Conservation (phyloP, 805 yeast species). For the Isabelozyma pseudorhagii region DNA sequence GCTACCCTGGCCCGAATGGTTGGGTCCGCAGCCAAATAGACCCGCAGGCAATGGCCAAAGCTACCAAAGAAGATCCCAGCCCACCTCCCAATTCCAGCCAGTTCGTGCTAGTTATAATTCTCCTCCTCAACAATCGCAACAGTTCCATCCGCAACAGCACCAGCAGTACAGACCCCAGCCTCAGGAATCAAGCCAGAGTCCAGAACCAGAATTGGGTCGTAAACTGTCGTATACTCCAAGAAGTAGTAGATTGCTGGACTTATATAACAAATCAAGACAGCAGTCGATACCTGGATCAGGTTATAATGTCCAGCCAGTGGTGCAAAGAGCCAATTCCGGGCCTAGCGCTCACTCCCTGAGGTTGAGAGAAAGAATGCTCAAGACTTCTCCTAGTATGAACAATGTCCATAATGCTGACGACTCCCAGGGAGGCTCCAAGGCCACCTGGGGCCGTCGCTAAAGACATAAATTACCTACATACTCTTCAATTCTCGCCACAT, state of each 20-base stretch:
- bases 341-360: conserved; percentile 11
- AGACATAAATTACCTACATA: neutral
- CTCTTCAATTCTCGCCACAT: no score
- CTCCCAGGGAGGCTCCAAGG: conserved; percentile 8
- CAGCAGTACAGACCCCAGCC: conserved; percentile 2
- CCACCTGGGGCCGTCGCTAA: conserved; percentile 23
- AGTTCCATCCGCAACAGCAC: conserved; percentile 7
- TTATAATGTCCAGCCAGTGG: conserved; percentile 16
- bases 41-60: neutral
- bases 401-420: conserved; percentile 6
- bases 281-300: conserved; percentile 34
- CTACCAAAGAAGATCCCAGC: conserved; percentile 2
- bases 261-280: conserved; percentile 39
- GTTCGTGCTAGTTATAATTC: conserved; percentile 20
- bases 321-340: conserved; percentile 22
- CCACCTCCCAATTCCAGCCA: conserved; percentile 19
- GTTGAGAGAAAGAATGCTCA: conserved; percentile 27
- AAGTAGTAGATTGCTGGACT: conserved; percentile 34
- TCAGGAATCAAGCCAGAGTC: neutral
- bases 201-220: neutral
- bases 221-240: conserved; percentile 24
- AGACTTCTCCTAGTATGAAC: conserved; percentile 11
- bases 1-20: conserved; percentile 43
- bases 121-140: conserved; percentile 3
- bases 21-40: conserved; percentile 23